phyloP scores from a whole-genome alignment of 1,284 basidiomycete genomes.

The Moesziomyces sp. region DNA sequence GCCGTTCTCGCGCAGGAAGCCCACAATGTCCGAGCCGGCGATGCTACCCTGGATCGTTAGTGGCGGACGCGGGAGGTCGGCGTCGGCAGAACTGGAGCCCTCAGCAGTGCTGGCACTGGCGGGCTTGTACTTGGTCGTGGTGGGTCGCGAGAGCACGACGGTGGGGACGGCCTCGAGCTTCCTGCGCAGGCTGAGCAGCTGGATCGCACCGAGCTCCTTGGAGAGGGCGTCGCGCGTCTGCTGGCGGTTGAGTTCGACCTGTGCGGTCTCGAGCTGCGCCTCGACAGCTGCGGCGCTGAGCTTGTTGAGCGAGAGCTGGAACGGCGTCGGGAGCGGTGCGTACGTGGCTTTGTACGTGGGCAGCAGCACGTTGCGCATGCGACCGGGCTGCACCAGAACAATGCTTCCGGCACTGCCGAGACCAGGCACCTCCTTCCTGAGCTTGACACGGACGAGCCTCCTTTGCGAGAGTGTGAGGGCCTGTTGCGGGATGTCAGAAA shows the following conservation, averaged over 20 bases:
- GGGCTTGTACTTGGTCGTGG: conserved; percentile 26
- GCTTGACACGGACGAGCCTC: conserved; percentile 48
- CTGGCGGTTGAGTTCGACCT: conserved; percentile 14
- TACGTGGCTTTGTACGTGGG: conserved; percentile 34
- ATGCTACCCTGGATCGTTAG: conserved; percentile 46
- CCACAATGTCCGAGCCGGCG: conserved; percentile 25
- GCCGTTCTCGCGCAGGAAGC: conserved; percentile 26
- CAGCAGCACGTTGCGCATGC: conserved; percentile 47
- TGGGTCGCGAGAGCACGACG: conserved; percentile 28
- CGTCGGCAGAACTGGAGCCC: not conserved
- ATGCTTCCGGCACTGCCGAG: conserved; percentile 31
- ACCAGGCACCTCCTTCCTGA: conserved; percentile 18
- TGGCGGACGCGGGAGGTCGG: conserved; percentile 27
- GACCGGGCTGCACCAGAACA: conserved; percentile 44
- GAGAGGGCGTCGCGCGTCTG: conserved; percentile 30
- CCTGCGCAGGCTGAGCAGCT: conserved; percentile 36
- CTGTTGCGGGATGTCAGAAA: conserved; percentile 2
- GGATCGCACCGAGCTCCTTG: conserved; percentile 36
- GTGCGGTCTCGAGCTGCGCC: conserved; percentile 23
- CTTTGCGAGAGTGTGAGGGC: conserved; percentile 44
- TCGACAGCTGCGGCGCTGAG: conserved; percentile 21
- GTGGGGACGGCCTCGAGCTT: conserved; percentile 36
- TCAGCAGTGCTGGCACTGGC: not conserved
- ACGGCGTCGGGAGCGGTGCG: conserved; percentile 37
- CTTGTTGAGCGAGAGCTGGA: conserved; percentile 20